Base-by-base conservation (phyloP, 345 rosid species). In the Lepidium sativum region DNA sequence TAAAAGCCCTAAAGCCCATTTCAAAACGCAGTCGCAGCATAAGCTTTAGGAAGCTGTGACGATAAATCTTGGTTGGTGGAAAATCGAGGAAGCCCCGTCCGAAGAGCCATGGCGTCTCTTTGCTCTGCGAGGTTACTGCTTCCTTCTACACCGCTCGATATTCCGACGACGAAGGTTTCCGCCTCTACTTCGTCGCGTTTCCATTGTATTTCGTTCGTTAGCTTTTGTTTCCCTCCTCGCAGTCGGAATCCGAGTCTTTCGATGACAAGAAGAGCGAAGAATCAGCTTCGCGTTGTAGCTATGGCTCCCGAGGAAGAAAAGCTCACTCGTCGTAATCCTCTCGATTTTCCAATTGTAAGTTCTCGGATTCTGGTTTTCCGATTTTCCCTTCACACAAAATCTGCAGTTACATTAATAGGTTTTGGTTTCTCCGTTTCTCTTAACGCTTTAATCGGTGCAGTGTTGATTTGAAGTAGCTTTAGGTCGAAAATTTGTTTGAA, bases 271-370 rank as follows among this genome's bases (percentile, higher is more conserved):
- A 65, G 55, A 44, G 62, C 75, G 23, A 60, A 20, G 39, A 70
- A 63, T 57, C 63, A 20, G 71, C 57, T 73, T 0, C 79, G 64
- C 18, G 82, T 81, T 35, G 83, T 81, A 21, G 62, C 86, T 73
- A 81, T 84, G 94, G 96, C 96, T 0, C 91, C 94, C 2, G 89
- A 86, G 14, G 94, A 80, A 61, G 91, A 84, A 74, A 83, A 80
- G 74, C 63, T 81, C 60, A 84, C 89, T 54, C 86, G 91, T 67
- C 82, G 86, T 1, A 82, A 77, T 41, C 87, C 86, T 67, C 85
- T 86, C 29, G 89, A 86, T 76, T 84, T 85, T 56, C 88, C 95
- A 10, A 77, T 83, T 32, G 88, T 83, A 77, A 45, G 88, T 54
- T 20, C 51, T 6, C 33, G 56, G 8, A 8, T 39, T 72, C 52